Conservation (phyloP, 2,329 filamentous ascomycete species). For the Colletotrichum sp. region DNA sequence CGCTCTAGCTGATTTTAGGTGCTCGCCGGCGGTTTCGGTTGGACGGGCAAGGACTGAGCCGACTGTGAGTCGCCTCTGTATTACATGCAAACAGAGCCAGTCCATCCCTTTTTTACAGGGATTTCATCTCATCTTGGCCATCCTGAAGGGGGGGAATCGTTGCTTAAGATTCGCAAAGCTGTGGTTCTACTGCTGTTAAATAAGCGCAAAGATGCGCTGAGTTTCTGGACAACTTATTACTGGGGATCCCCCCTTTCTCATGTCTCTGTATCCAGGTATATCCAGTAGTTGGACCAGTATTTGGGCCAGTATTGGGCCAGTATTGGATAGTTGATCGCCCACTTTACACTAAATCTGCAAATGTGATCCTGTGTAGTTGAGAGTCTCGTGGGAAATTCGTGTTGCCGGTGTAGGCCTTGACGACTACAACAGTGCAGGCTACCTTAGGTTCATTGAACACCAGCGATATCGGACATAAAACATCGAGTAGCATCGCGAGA, state of each 20-base stretch:
- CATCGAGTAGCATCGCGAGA: background rate
- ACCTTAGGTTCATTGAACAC: background rate
- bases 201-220: background rate
- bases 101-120: background rate
- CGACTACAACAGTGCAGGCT: background rate
- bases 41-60: background rate
- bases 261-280: no score
- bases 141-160: background rate
- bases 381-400: background rate
- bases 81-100: background rate
- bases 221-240: background rate
- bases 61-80: background rate
- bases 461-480: background rate
- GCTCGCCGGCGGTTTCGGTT: background rate
- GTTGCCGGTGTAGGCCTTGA: background rate
- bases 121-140: background rate
- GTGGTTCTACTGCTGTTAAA: background rate
- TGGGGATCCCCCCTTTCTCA: no score
- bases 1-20: background rate
- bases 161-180: background rate
- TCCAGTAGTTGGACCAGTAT: no score
- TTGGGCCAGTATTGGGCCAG: no score
- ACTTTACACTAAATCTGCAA: fast-evolving
- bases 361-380: no score
- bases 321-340: no score